Evolutionary conservation across 2,329 filamentous ascomycete species (phyloP).

Genomic region (Penicillium sp.): DNA sequence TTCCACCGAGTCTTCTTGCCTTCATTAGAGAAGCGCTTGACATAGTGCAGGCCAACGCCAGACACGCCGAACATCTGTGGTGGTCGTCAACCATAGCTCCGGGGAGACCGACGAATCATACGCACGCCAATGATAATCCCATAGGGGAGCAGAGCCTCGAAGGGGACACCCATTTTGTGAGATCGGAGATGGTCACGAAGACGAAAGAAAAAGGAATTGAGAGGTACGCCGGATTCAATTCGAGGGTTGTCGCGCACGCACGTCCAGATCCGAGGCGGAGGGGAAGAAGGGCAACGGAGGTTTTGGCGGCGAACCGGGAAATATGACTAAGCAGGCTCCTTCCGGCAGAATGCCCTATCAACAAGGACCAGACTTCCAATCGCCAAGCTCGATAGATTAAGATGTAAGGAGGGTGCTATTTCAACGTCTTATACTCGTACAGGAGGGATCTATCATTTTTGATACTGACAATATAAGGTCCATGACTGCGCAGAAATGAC

Average conservation of each 20-base stretch:
- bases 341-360: too few relatives aligned
- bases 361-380: background rate
- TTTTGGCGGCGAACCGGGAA: too few relatives aligned
- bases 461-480: too few relatives aligned
- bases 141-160: constrained; percentile 60
- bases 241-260: constrained; percentile 7
- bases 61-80: constrained; percentile 56
- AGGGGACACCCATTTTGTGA: constrained; percentile 56
- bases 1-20: constrained; percentile 57
- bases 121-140: constrained; percentile 58
- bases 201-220: background rate
- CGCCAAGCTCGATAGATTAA: too few relatives aligned
- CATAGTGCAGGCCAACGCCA: constrained; percentile 52
- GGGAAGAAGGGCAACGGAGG: constrained; percentile 10
- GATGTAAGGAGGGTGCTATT: constrained; percentile 12
- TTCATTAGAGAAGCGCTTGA: constrained; percentile 57
- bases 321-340: too few relatives aligned
- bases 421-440: too few relatives aligned
- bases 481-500: too few relatives aligned
- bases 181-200: constrained; percentile 3
- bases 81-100: constrained; percentile 20
- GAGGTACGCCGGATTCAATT: constrained; percentile 5
- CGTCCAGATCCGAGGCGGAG: constrained; percentile 3
- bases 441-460: too few relatives aligned
- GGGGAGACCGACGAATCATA: constrained; percentile 19